Evolutionary conservation across 176 grass and related monocot genomes (phyloP).

Genomic region (Echinochloa phyllopogon): DNA sequence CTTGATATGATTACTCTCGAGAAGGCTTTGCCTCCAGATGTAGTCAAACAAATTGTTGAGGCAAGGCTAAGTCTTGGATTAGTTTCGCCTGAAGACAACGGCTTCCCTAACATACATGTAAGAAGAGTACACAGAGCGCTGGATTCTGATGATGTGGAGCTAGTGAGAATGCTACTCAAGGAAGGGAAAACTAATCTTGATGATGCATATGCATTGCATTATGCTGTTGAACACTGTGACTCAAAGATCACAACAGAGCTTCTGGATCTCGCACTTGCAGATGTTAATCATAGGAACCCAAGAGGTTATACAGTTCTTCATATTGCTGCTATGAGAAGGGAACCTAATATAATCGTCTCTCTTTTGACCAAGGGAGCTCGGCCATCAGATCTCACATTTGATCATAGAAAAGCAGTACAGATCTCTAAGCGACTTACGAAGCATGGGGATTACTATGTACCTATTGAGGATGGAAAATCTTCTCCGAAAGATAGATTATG

Average conservation of each 20-base stretch:
- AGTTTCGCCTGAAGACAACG: conserved; percentile 45
- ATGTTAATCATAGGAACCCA: conserved; percentile 82
- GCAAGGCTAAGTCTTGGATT: conserved; percentile 55
- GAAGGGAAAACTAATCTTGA: conserved; percentile 90
- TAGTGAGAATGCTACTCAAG: conserved; percentile 80
- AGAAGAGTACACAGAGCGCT: conserved; percentile 81
- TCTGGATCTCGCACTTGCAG: conserved; percentile 78
- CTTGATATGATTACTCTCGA: conserved; percentile 81
- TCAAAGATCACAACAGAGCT: conserved; percentile 88
- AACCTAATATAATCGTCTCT: conserved; percentile 90
- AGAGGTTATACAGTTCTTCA: conserved; percentile 96
- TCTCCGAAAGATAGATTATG: conserved; percentile 69
- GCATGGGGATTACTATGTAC: conserved; percentile 49
- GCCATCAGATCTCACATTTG: conserved; percentile 67
- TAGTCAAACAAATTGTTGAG: conserved; percentile 70
- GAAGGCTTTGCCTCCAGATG: conserved; percentile 60
- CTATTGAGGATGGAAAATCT: conserved; percentile 57
- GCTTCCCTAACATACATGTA: conserved; percentile 66
- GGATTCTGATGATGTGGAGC: conserved; percentile 87
- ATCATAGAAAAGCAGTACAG: conserved; percentile 86
- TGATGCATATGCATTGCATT: conserved; percentile 89
- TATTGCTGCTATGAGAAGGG: conserved; percentile 70
- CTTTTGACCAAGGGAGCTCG: conserved; percentile 92
- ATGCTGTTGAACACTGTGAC: conserved; percentile 89
- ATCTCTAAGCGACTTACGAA: conserved; percentile 77